These are phyloP conservation scores for Nidularia pulvinata DNA, from an alignment of 768 basidiomycete species.

Conservation along the genomic window DNA sequence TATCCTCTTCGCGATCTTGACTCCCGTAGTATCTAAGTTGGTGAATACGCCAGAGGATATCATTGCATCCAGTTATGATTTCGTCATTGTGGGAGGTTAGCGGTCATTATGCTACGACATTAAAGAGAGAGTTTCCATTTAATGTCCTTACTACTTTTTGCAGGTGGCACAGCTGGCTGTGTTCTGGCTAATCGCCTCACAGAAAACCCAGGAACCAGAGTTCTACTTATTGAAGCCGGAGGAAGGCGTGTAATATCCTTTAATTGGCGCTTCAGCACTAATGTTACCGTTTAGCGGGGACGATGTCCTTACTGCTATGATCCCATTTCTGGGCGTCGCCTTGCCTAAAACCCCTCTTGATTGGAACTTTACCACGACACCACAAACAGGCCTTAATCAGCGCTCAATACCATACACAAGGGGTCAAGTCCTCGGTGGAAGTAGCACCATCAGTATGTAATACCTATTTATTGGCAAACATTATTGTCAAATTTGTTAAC, in stretches of 20 bases:
- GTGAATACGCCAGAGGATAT: slow-evolving; percentile 1
- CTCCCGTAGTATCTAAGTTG: not conserved
- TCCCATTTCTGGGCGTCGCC: slow-evolving; percentile 8
- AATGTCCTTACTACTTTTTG: not conserved
- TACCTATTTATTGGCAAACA: slow-evolving; percentile 6
- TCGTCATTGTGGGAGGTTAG: slow-evolving; percentile 26
- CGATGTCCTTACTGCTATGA: slow-evolving; percentile 6
- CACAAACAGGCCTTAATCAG: slow-evolving; percentile 17
- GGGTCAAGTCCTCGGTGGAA: slow-evolving; percentile 22
- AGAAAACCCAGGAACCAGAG: slow-evolving; percentile 43
- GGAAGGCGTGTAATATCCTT: slow-evolving; percentile 36
- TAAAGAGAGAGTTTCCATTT: not conserved
- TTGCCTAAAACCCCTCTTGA: slow-evolving; percentile 14
- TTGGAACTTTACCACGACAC: slow-evolving; percentile 22
- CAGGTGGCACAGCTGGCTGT: slow-evolving; percentile 55
- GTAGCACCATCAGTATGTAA: slow-evolving; percentile 22
- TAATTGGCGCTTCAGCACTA: not conserved
- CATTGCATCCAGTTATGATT: slow-evolving; percentile 17
- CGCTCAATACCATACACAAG: slow-evolving; percentile 16
- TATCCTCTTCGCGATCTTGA: not conserved
- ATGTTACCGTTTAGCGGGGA: slow-evolving; percentile 5
- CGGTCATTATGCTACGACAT: too few species aligned
- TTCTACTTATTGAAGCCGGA: slow-evolving; percentile 57
- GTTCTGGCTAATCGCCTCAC: slow-evolving; percentile 55
- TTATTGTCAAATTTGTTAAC: not conserved